These are phyloP conservation scores for Marasmius oreades DNA, from an alignment of 1,284 basidiomycete genomes.

Conservation along the genomic window DNA sequence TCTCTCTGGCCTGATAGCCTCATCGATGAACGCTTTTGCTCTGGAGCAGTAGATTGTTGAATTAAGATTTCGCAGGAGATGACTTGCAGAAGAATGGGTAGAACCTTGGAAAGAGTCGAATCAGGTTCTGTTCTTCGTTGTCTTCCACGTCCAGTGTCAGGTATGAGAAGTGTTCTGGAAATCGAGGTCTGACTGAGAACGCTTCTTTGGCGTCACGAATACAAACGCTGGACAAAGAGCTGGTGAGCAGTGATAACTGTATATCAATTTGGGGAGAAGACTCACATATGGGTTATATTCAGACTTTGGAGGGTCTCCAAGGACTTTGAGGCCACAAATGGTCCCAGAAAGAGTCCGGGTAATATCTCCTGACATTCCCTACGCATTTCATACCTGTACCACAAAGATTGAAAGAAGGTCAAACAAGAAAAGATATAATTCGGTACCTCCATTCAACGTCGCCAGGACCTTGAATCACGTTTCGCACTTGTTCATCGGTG, in stretches of 20 bases:
- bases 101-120: slow-evolving; percentile 75
- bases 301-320: slow-evolving; percentile 61
- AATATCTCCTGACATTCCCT: slow-evolving; percentile 91
- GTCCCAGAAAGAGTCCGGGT: slow-evolving; percentile 80
- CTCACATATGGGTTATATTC: slow-evolving; percentile 86
- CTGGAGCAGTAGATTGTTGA: slow-evolving; percentile 31
- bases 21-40: slow-evolving; percentile 77
- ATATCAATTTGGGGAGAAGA: slow-evolving; percentile 15
- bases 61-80: slow-evolving; percentile 9
- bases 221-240: slow-evolving; percentile 57
- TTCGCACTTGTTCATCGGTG: slow-evolving; percentile 53
- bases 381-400: slow-evolving; percentile 89
- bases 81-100: slow-evolving; percentile 21
- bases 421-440: not conserved
- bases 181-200: slow-evolving; percentile 83
- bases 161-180: slow-evolving; percentile 78
- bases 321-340: slow-evolving; percentile 84
- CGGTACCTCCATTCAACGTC: slow-evolving; percentile 77
- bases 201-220: slow-evolving; percentile 86
- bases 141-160: slow-evolving; percentile 86
- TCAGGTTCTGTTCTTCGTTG: slow-evolving; percentile 87
- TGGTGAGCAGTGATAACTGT: slow-evolving; percentile 8
- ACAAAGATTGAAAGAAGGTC: not conserved
- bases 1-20: slow-evolving; percentile 45
- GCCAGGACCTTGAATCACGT: slow-evolving; percentile 68